Evolutionary conservation across 768 basidiomycete genomes (phyloP), one percentile per base, ranked within the genome.

Genomic region (Strobilomyces dryophilus): DNA sequence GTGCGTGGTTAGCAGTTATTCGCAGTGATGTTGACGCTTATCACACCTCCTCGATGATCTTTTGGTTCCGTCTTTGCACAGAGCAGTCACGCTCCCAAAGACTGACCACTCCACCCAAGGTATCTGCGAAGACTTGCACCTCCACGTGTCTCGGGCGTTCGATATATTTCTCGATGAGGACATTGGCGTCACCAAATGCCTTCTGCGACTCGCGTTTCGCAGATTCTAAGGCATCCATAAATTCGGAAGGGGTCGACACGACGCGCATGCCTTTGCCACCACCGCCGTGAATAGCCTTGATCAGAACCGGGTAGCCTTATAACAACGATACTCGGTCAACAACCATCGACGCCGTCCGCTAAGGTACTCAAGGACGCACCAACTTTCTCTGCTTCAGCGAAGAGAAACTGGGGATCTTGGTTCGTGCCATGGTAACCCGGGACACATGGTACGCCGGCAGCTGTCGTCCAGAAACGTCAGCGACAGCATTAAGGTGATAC

Each of bases 1-100:
- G 36, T 6, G 5, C 20, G n/a, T 50, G 7, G 49, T 51, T 17
- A 59, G 27, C 31, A 1, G 0, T 1, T 17, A 15, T 21, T 20
- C 27, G 46, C n/a, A 4, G 21, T 14, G 6, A 14, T 11, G 21
- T 1, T 9, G 7, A 40, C 2, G 21, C 15, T 29, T 24, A 26
- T 29, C 71, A 34, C 49, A 84, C 87, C 79, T 93, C 91, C 70
- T 92, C 91, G 53, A 95, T 93, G 52, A 94, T 92, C 79, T 97
- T 98, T 76, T 98, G 94, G 62, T 95, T 95, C 49, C 92, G 74
- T 61, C 92, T 74, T 70, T 95, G 92, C 8, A 95, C 92, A 1
- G 90, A 92, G 63, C 91, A 95, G 64, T 95, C 93, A 45, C 93
- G 78, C 69, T 97, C 95, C 90, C 92, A 97, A n/a, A 95, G 76